These are phyloP conservation scores for Colletotrichum godetiae DNA, from an alignment of 2,329 filamentous ascomycete species.

Conservation along the genomic window DNA sequence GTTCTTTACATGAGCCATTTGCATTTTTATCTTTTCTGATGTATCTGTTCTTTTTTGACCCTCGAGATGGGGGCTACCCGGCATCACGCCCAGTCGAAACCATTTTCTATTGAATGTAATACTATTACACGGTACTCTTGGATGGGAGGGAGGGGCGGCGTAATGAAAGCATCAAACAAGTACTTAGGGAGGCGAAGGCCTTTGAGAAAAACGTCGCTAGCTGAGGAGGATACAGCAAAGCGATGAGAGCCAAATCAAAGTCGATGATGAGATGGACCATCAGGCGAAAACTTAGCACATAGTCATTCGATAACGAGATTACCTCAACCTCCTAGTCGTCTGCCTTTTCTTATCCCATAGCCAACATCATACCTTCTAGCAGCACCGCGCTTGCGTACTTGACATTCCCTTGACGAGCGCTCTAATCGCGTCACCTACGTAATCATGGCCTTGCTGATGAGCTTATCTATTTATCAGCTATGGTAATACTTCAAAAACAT, in stretches of 20 bases:
- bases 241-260: neutral
- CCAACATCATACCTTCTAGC: neutral
- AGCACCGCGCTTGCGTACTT: neutral
- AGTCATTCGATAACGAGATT: neutral
- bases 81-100: conserved; percentile 1
- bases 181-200: neutral
- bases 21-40: neutral
- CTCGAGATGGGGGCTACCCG: neutral
- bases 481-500: neutral
- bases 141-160: neutral
- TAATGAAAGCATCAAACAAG: neutral
- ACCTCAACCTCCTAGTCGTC: neutral
- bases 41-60: neutral
- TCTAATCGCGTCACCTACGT: neutral
- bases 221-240: neutral
- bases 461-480: neutral
- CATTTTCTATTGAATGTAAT: conserved; percentile 22
- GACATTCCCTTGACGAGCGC: neutral
- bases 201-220: neutral
- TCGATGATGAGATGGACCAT: neutral
- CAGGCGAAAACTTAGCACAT: neutral
- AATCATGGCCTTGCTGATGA: neutral
- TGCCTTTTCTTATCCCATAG: neutral
- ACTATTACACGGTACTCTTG: conserved; percentile 19
- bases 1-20: conserved; percentile 16